These are phyloP conservation scores for Trematosphaeria pertusa DNA, from an alignment of 2,329 filamentous ascomycete genomes.

Conservation along the genomic window DNA sequence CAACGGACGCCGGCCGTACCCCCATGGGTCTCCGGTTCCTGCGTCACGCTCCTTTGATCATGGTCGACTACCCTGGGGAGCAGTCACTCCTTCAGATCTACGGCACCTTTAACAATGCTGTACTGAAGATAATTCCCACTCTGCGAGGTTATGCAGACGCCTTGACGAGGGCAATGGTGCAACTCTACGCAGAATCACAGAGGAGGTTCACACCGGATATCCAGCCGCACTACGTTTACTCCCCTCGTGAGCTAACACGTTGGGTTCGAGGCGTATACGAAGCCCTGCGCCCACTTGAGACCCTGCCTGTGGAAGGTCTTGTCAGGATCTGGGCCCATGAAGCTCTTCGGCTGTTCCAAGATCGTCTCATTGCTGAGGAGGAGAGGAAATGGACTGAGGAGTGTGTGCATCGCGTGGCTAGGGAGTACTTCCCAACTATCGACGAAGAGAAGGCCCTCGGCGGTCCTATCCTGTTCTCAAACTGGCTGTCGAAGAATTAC, in stretches of 20 bases:
- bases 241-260: conserved; percentile 94
- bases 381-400: conserved; percentile 96
- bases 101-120: conserved; percentile 94
- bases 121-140: conserved; percentile 95
- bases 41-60: conserved; percentile 95
- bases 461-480: conserved; percentile 96
- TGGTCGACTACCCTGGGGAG: conserved; percentile 99
- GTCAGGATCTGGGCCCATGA: conserved; percentile 99
- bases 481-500: conserved; percentile 99
- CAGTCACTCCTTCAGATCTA: conserved; percentile 96
- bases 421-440: conserved; percentile 94
- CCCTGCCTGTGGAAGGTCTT: conserved; percentile 84
- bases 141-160: conserved; percentile 94
- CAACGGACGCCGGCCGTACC: conserved; percentile 95
- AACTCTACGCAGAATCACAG: conserved; percentile 94
- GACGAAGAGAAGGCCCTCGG: conserved; percentile 88
- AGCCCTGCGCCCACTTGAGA: conserved; percentile 90
- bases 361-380: conserved; percentile 92
- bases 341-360: conserved; percentile 93
- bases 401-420: conserved; percentile 81
- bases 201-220: conserved; percentile 94
- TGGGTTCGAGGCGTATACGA: conserved; percentile 99
- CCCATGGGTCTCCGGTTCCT: conserved; percentile 93
- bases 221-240: conserved; percentile 99
- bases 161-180: conserved; percentile 96